Conservation (phyloP, 768 basidiomycete species). For the Tremella fuciformis region DNA sequence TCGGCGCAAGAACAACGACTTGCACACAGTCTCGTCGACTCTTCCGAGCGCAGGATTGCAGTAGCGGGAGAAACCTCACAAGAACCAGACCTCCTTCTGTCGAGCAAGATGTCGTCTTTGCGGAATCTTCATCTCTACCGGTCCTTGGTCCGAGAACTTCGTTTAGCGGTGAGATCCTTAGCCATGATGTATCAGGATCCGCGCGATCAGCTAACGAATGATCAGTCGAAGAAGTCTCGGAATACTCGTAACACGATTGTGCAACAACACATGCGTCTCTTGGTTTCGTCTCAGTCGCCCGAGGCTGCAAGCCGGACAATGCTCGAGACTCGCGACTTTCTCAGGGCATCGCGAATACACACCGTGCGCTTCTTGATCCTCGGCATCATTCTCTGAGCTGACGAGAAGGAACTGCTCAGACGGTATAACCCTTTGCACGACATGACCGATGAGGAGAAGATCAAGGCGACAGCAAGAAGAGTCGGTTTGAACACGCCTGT, state of each 20-base stretch:
- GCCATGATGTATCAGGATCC: background rate
- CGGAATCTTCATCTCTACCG: slow-evolving; percentile 14
- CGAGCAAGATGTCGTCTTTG: background rate
- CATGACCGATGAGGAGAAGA: slow-evolving; percentile 72
- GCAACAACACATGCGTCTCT: slow-evolving; percentile 20
- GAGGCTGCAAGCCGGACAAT: slow-evolving; percentile 22
- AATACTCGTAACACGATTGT: slow-evolving; percentile 27
- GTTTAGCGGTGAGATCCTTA: slow-evolving; percentile 21
- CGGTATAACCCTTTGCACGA: slow-evolving; percentile 83
- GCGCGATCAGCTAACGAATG: background rate
- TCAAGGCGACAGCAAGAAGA: slow-evolving; percentile 77
- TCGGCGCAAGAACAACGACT: no score
- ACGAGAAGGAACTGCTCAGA: slow-evolving; percentile 67
- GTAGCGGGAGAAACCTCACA: background rate
- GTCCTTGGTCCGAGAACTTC: slow-evolving; percentile 18
- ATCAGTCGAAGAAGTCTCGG: slow-evolving; percentile 33
- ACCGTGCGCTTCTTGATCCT: slow-evolving; percentile 58
- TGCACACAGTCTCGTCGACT: no score
- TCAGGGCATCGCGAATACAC: slow-evolving; percentile 71
- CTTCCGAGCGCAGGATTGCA: no score
- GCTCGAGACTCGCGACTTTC: slow-evolving; percentile 56
- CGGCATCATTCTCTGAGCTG: background rate
- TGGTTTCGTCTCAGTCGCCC: slow-evolving; percentile 17
- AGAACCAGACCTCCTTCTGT: background rate
- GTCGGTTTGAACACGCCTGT: slow-evolving; percentile 84